Evolutionary conservation across 305 asterid species (phyloP).

Genomic region (Salvia sclarea): DNA sequence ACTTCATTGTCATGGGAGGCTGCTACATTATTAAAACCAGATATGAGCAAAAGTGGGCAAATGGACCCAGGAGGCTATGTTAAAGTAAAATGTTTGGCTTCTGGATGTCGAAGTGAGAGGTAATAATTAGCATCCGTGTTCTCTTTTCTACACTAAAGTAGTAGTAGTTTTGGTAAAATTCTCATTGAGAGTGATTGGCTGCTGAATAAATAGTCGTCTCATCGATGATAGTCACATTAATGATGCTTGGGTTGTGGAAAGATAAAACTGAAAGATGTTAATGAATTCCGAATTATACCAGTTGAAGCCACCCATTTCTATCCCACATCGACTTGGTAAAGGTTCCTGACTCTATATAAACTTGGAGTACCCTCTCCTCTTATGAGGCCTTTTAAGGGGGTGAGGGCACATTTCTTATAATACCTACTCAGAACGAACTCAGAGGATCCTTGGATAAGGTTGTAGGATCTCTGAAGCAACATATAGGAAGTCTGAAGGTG

Average conservation of each 20-base stretch:
- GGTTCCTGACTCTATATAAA: too few relatives aligned
- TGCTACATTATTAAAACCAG: slow-evolving; percentile 82
- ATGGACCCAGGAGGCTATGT: slow-evolving; percentile 98
- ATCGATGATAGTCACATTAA: slow-evolving; percentile 6
- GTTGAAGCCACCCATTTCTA: too few relatives aligned
- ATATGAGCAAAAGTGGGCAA: slow-evolving; percentile 88
- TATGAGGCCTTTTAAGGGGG: too few relatives aligned
- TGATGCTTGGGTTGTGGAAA: slow-evolving; percentile 21
- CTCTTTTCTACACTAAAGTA: neutral
- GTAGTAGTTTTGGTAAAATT: slow-evolving; percentile 9
- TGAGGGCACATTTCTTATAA: too few relatives aligned
- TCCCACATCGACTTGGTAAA: too few relatives aligned
- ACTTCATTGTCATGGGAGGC: slow-evolving; percentile 93
- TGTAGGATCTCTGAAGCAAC: neutral
- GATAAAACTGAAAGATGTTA: neutral
- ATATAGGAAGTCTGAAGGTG: neutral
- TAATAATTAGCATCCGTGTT: slow-evolving; percentile 38
- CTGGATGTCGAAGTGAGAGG: slow-evolving; percentile 90
- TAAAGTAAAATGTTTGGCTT: slow-evolving; percentile 89
- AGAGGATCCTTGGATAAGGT: neutral
- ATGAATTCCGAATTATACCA: neutral
- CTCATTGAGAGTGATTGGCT: slow-evolving; percentile 21
- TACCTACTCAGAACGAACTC: slow-evolving; percentile 1
- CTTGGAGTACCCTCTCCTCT: too few relatives aligned
- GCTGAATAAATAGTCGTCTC: slow-evolving; percentile 5